Percentiles rank a stretch among this genome's conserved stretches.
Evolutionary conservation across 2,329 filamentous ascomycete genomes (phyloP).

Genomic region (Colletotrichum sp.): DNA sequence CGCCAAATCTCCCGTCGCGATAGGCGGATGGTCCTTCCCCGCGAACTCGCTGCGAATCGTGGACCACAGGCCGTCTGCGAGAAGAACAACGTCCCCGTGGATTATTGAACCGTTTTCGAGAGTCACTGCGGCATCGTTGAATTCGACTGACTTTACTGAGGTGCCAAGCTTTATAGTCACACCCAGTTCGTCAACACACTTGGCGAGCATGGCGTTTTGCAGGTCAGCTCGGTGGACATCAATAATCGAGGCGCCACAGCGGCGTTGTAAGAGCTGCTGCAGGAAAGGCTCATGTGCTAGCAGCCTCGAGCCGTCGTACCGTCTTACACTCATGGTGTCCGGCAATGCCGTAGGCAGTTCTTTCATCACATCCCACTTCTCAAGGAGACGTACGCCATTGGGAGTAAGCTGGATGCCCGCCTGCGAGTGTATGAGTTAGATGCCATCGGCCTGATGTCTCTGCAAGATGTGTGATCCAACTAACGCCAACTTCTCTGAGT

Average conservation of each 20-base stretch:
- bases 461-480: not conserved
- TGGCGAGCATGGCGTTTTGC: slow-evolving; percentile 43
- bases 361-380: not conserved
- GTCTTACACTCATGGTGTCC: slow-evolving; percentile 5
- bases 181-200: slow-evolving; percentile 47
- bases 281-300: not conserved
- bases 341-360: not conserved
- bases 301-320: slow-evolving; percentile 5
- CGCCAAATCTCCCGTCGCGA: slow-evolving; percentile 59
- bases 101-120: slow-evolving; percentile 37
- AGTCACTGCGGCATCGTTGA: slow-evolving; percentile 28
- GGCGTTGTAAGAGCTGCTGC: not conserved
- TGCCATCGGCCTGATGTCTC: not conserved
- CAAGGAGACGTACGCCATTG: slow-evolving; percentile 1
- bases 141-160: not conserved
- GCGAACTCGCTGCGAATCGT: slow-evolving; percentile 47
- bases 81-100: slow-evolving; percentile 47
- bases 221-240: slow-evolving; percentile 55
- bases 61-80: slow-evolving; percentile 52
- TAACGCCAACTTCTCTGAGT: slow-evolving; percentile 9
- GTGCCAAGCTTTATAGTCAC: slow-evolving; percentile 27
- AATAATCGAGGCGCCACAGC: slow-evolving; percentile 39
- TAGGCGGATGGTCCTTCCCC: slow-evolving; percentile 45
- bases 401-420: slow-evolving; percentile 13
- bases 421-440: not conserved